These are phyloP conservation scores for Acanthamoeba rhysodes DNA, from an alignment of 208 protist genomes.

Conservation along the genomic window DNA sequence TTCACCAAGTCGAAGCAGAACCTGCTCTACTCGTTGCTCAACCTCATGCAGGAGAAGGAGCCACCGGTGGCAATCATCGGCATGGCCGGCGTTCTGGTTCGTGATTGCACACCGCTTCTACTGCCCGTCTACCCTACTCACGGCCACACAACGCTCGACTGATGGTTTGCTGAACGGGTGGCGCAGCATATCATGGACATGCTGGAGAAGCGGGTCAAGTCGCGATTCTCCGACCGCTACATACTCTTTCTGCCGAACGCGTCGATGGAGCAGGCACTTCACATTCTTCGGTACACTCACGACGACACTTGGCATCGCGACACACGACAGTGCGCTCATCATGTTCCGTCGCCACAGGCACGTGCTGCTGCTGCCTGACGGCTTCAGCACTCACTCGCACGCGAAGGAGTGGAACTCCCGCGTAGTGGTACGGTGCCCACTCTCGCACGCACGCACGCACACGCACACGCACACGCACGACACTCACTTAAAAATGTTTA, in stretches of 20 bases:
- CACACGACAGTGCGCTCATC: neutral
- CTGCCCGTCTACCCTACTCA: neutral
- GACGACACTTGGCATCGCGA: neutral
- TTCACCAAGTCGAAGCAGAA: conserved; percentile 16
- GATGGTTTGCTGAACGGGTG: neutral
- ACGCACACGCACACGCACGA: no score
- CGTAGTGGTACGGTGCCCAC: neutral
- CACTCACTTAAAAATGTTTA: no score
- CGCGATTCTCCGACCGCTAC: conserved; percentile 74
- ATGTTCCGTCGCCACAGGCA: neutral
- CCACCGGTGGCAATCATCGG: neutral
- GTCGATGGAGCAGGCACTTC: neutral
- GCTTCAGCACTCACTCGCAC: neutral
- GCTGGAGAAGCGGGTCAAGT: conserved; percentile 78
- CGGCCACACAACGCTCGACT: neutral
- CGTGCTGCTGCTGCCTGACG: neutral
- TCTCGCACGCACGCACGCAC: no score
- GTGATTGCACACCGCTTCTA: no score
- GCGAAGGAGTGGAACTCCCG: neutral
- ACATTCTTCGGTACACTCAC: neutral
- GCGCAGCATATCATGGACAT: conserved; percentile 61
- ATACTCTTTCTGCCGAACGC: conserved; percentile 60
- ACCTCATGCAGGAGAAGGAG: conserved; percentile 28
- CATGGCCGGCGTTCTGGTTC: neutral
- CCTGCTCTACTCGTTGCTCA: neutral